Evolutionary conservation across 768 basidiomycete species (phyloP).

Genomic region (Mycena olivaceomarginata): DNA sequence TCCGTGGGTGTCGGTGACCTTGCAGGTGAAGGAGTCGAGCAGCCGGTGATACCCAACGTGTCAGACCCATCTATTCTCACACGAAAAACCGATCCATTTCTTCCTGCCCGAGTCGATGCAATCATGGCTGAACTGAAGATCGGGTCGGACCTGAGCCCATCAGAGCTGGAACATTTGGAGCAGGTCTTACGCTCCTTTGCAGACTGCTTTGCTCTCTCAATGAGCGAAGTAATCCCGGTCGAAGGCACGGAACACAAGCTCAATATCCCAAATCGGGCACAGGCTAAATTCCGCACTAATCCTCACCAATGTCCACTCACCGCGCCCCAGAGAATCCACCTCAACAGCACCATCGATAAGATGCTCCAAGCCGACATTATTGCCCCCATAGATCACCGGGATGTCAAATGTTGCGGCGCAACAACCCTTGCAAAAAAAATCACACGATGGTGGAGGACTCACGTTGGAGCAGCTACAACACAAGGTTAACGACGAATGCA

Average conservation of each 20-base stretch:
- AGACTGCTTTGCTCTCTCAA: slow-evolving; percentile 60
- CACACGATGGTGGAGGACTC: slow-evolving; percentile 22
- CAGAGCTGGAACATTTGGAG: slow-evolving; percentile 34
- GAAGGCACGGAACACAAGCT: slow-evolving; percentile 42
- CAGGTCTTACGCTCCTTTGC: slow-evolving; percentile 55
- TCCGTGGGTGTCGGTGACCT: slow-evolving; percentile 8
- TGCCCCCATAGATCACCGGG: slow-evolving; percentile 7
- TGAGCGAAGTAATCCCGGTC: slow-evolving; percentile 52
- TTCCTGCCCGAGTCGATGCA: slow-evolving; percentile 43
- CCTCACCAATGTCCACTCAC: slow-evolving; percentile 47
- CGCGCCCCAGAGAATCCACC: slow-evolving; percentile 42
- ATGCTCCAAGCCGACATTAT: slow-evolving; percentile 44
- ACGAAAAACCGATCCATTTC: slow-evolving; percentile 42
- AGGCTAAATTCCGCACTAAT: slow-evolving; percentile 41
- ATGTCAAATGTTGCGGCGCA: slow-evolving; percentile 37
- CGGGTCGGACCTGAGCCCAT: slow-evolving; percentile 43
- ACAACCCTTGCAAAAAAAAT: slow-evolving; percentile 42
- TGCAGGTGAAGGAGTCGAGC: slow-evolving; percentile 3
- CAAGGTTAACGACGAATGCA: slow-evolving; percentile 38
- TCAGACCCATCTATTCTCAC: slow-evolving; percentile 28
- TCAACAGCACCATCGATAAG: slow-evolving; percentile 46
- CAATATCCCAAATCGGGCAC: slow-evolving; percentile 39
- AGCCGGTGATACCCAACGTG: background rate
- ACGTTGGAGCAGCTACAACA: slow-evolving; percentile 28
- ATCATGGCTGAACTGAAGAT: slow-evolving; percentile 42